Evolutionary conservation across 2,329 filamentous ascomycete genomes (phyloP).

Genomic region (Corynespora cassiicola): DNA sequence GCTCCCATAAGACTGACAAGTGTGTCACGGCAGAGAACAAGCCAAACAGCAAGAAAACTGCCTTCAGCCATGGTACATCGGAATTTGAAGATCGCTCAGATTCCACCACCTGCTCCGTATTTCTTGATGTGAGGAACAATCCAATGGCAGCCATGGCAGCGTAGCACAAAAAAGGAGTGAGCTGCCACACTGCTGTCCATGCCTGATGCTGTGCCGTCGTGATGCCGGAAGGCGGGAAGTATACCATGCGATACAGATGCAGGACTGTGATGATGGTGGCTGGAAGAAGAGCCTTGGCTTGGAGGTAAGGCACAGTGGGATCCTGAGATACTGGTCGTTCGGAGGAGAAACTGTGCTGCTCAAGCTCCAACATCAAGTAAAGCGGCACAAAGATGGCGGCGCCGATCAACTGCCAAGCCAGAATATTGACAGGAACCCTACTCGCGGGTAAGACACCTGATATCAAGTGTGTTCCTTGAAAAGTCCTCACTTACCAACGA

Average conservation of each 20-base stretch:
- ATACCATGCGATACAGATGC: conserved; percentile 1
- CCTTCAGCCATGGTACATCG: background rate
- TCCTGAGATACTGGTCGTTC: background rate
- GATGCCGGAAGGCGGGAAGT: background rate
- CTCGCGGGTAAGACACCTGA: background rate
- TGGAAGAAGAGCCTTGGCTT: conserved; percentile 1
- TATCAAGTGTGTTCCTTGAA: background rate
- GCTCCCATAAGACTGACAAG: conserved; percentile 1
- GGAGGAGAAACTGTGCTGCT: background rate
- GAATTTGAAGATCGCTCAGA: background rate
- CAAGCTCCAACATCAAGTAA: conserved; percentile 2
- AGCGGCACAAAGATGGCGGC: conserved; percentile 1
- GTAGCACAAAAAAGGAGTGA: conserved; percentile 1
- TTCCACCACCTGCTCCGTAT: background rate
- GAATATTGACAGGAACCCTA: conserved; percentile 1
- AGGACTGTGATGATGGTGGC: conserved; percentile 1
- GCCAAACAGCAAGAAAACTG: background rate
- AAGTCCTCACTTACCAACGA: background rate
- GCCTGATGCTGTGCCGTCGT: conserved; percentile 1
- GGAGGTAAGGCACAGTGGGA: background rate
- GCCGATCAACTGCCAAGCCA: conserved; percentile 1
- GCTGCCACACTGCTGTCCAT: conserved; percentile 1
- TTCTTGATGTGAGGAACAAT: background rate
- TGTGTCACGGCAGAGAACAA: conserved; percentile 1
- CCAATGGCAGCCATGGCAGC: background rate